Percentiles rank a stretch among this genome's conserved stretches.
These are phyloP conservation scores for Sphaerulina populicola DNA, from an alignment of 2,329 filamentous ascomycete species.

Conservation along the genomic window DNA sequence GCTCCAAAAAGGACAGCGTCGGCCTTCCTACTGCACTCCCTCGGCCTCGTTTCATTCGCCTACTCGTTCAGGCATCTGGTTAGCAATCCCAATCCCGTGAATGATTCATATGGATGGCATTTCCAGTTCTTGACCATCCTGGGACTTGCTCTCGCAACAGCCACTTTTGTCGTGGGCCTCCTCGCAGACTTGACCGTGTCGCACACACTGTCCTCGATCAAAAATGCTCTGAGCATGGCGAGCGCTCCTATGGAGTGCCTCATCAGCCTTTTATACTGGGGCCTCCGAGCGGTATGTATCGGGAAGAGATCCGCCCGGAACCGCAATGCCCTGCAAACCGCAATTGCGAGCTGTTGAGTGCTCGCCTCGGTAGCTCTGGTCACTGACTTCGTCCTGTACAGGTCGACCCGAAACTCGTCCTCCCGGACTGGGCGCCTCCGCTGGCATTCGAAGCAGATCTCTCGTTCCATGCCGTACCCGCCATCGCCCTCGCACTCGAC, in stretches of 20 bases:
- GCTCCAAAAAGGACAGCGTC: slow-evolving; percentile 59
- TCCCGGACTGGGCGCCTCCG: slow-evolving; percentile 40
- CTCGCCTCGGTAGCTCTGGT: background rate
- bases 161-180: slow-evolving; percentile 54
- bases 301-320: slow-evolving; percentile 18
- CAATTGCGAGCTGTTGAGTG: slow-evolving; percentile 12
- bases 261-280: slow-evolving; percentile 67
- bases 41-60: slow-evolving; percentile 40
- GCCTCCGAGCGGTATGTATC: slow-evolving; percentile 46
- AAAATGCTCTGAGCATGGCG: slow-evolving; percentile 59
- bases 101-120: slow-evolving; percentile 57
- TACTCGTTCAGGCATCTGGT: slow-evolving; percentile 39
- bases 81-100: slow-evolving; percentile 35
- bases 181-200: slow-evolving; percentile 57
- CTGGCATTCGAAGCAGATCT: slow-evolving; percentile 48
- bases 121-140: slow-evolving; percentile 69
- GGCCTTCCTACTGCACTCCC: slow-evolving; percentile 51
- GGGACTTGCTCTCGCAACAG: slow-evolving; percentile 53
- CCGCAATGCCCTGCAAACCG: background rate
- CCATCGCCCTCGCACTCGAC: slow-evolving; percentile 57
- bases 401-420: slow-evolving; percentile 45
- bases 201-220: slow-evolving; percentile 52
- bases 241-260: slow-evolving; percentile 62
- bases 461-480: slow-evolving; percentile 59
- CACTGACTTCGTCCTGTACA: slow-evolving; percentile 2